Evolutionary conservation across 495 filamentous ascomycete species (phyloP).

Genomic region (Hyaloscypha bicolor): DNA sequence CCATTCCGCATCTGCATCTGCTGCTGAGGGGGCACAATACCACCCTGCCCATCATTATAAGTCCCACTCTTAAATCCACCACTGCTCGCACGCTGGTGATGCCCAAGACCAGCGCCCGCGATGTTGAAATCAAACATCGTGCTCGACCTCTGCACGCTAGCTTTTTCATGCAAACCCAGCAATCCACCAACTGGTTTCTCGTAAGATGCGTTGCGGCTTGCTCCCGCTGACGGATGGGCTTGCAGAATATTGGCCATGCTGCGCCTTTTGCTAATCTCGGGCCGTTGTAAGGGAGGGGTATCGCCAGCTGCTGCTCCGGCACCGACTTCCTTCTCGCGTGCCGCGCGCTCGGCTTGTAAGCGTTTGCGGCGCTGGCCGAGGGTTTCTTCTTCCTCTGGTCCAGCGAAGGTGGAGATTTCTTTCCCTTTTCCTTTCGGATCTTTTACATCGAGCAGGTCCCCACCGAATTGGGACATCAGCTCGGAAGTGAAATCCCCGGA

Average conservation of each 20-base stretch:
- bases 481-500: constrained; percentile 80
- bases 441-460: constrained; percentile 41
- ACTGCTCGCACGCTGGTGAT: constrained; percentile 37
- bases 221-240: constrained; percentile 49
- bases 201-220: constrained; percentile 12
- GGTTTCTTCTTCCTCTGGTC: constrained; percentile 75
- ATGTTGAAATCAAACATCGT: constrained; percentile 34
- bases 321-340: constrained; percentile 49
- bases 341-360: constrained; percentile 72
- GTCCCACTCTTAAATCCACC: constrained; percentile 50
- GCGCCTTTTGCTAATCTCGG: constrained; percentile 44
- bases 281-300: constrained; percentile 36
- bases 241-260: constrained; percentile 70
- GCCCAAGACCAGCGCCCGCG: neutral
- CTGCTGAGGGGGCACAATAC: constrained; percentile 27
- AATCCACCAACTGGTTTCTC: constrained; percentile 38
- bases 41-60: constrained; percentile 54
- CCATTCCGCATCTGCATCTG: neutral
- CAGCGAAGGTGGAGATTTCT: constrained; percentile 27
- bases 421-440: constrained; percentile 34
- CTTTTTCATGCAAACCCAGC: constrained; percentile 37
- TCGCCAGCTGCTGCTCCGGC: constrained; percentile 35
- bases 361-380: constrained; percentile 83
- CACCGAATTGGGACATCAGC: constrained; percentile 71
- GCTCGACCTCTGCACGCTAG: constrained; percentile 21